Base-by-base conservation (phyloP, 1,284 basidiomycete genomes). In the Sparassis latifolia region DNA sequence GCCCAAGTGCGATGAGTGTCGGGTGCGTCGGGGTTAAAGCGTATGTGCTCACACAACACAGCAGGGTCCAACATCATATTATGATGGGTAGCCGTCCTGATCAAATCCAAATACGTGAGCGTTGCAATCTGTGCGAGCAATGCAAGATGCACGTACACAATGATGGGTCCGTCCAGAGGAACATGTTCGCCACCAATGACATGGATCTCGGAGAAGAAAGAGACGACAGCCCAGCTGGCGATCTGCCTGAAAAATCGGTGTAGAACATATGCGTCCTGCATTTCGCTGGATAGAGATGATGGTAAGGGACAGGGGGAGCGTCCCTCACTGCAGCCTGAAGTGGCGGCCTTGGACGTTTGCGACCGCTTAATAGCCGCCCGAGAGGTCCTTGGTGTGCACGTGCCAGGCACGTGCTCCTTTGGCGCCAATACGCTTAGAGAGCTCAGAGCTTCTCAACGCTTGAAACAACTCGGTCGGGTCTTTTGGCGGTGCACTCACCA, bases 51-150 rank as follows among this genome's bases (percentile, higher is more conserved):
- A 94, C 92, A 88, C 27, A 91, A 72, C 52, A 89, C 70, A 33
- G 81, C 82, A 28, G 89, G 88, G 69, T 94, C 92, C 33, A 95
- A 77, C 75, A 92, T 92, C 91, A 94, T 94, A 66, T 93, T 94
- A 62, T 91, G 85, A 66, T 94, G 92, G 4, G 90, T 92, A 49
- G 89, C 88, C 27, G 88, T 83, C 51, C 91, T 92, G 61, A n/a
- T 37, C 12, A 39, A 33, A 12, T 10, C 12, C 28, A 20, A 12
- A 20, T 45, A 33, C 28, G 10, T 33, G 30, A 45, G 20, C 44
- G 30, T 12, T 10, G 12, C 28, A 47, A 44, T 35, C 28, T 57
- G 53, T 35, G 45, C 33, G 40, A 51, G 5, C 5, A 28, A 28
- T 42, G 40, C 27, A 59, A 52, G 52, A 54, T 53, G 44, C 28